Base-by-base conservation (phyloP, 2,329 filamentous ascomycete species). In the Exophiala sp. region DNA sequence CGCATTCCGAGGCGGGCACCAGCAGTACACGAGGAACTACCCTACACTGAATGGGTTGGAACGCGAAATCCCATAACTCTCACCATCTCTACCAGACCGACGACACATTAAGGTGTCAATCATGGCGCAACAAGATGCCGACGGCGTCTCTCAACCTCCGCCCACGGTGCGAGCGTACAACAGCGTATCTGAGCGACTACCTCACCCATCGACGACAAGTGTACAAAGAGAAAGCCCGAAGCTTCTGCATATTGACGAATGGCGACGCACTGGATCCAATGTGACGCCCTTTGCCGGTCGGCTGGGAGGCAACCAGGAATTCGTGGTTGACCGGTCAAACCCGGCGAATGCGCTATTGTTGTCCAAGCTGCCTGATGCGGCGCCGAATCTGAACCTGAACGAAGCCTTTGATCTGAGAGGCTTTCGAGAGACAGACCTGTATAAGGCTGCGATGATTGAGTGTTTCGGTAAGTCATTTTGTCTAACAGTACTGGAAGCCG, bases 391-490 rank as follows among this genome's bases (percentile, higher is more conserved):
- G 65, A 62, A 63, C 1, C 38, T 69, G 9, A 19, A 44, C 1
- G 67, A 71, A 43, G 50, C 66, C 19, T 60, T 73, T 34, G 62
- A 67, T 41, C 49, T 68, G 1, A 51, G 60, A 0, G 66, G 66
- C 0, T 70, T 73, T 18, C 32, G 53, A 1, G 64, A 65, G 29
- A 16, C 55, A 1, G 60, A 64, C 43, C 44, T 72, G 1, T 73
- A 69, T 67, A 72, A 70, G 48, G 67, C 68, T 1, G 70, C 68
- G 1, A 30, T 70, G 2, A 61, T 71, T 2, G 70, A 73, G 57
- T 70, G 67, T 18, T 50, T 71, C 8, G 68, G 66, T 65, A 22
- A 49, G 46, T 41, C 24, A n/a, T n/a, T n/a, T n/a, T n/a, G n/a
- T n/a, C n/a, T n/a, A n/a, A n/a, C n/a, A n/a, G n/a, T n/a, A n/a